Conservation (phyloP, 2,329 filamentous ascomycete genomes). For the Fusarium verticillioides region DNA sequence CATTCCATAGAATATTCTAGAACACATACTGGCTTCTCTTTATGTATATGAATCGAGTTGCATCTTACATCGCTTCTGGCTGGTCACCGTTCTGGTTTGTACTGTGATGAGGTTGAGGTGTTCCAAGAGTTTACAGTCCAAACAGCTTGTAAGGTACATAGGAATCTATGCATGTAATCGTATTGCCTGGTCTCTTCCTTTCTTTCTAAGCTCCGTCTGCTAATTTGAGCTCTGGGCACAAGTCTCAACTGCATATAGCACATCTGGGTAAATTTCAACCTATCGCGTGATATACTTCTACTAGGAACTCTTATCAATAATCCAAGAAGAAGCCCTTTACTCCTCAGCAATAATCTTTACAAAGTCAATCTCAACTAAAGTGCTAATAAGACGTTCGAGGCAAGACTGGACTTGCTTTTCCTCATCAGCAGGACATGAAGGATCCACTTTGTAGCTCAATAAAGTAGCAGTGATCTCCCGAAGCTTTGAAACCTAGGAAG, state of each 20-base stretch:
- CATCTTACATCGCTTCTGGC: not conserved
- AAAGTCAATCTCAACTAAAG: not conserved
- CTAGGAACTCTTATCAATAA: accelerated
- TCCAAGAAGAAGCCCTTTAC: not conserved
- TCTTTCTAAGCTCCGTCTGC: too few relatives aligned
- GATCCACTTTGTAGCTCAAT: not conserved
- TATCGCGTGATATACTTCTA: too few relatives aligned
- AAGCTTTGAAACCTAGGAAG: not conserved
- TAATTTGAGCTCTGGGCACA: too few relatives aligned
- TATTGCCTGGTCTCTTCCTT: accelerated
- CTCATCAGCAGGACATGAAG: not conserved
- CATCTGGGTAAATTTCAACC: too few relatives aligned
- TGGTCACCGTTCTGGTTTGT: not conserved
- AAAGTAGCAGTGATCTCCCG: not conserved
- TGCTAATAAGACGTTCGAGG: not conserved
- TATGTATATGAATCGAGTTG: not conserved
- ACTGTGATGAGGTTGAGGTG: accelerated
- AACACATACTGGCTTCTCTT: not conserved
- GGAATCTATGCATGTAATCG: accelerated
- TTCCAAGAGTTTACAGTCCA: accelerated
- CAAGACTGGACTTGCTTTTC: not conserved
- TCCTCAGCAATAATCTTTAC: not conserved
- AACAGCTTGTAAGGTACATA: accelerated
- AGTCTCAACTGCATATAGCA: too few relatives aligned
- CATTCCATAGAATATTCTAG: not conserved